phyloP scores from a whole-genome alignment of 345 rosid species.

The Pistacia vera region DNA sequence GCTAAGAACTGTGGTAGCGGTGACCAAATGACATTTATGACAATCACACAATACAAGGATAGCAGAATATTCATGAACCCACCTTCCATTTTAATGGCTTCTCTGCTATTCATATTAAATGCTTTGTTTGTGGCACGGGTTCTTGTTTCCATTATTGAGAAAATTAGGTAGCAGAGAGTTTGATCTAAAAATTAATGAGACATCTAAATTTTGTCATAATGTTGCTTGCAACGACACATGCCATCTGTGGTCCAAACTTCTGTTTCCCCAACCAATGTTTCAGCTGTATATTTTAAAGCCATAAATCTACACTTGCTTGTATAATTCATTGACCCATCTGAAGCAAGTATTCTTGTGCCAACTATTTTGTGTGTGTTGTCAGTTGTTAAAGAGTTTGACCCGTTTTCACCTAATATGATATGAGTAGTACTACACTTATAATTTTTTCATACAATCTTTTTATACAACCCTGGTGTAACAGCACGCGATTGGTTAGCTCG shows the following conservation, averaged over 20 bases:
- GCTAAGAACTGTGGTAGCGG: background rate
- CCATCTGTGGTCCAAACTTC: background rate
- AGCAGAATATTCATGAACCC: constrained; percentile 26
- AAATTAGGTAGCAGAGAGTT: background rate
- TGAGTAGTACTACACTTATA: too few species aligned
- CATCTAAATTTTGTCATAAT: background rate
- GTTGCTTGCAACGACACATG: background rate
- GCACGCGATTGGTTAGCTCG: too few species aligned
- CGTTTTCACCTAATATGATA: too few species aligned
- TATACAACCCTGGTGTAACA: too few species aligned
- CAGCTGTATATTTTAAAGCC: background rate
- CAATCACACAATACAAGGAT: background rate
- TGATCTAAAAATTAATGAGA: background rate
- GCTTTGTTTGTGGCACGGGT: background rate
- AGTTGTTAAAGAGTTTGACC: background rate
- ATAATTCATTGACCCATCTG: background rate
- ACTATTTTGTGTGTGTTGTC: background rate
- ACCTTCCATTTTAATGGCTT: constrained; percentile 1
- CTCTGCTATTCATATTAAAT: background rate
- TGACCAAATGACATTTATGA: constrained; percentile 20
- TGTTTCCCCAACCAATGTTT: background rate
- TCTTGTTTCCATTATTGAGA: background rate
- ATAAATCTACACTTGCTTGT: background rate
- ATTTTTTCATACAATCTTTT: too few species aligned
- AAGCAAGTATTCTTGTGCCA: background rate